Evolutionary conservation across 345 rosid genomes (phyloP), one percentile per base, ranked within the genome.

Genomic region (Brassica juncea): DNA sequence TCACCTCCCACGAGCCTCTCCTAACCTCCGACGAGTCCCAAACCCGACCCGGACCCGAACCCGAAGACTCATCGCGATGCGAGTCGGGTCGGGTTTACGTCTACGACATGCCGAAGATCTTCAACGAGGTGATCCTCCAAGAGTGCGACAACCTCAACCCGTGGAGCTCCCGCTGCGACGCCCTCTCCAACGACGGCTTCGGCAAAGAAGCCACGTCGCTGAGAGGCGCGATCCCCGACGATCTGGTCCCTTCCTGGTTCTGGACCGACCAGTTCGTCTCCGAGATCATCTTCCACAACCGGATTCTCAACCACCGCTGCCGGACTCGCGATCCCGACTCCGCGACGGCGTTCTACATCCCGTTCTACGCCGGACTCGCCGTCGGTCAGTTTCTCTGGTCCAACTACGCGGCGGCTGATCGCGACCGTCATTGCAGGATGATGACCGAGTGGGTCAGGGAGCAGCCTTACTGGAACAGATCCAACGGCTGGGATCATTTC

Each of bases 401-500:
- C 0, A 82, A 87, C 68, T 87, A 79, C 64, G 85, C 82, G 15
- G 83, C 93, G n/a, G 66, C 60, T 16, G 92, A 89, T 62, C 96
- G 98, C 9, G 99, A 96, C 78, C 77, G 80, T 23, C 90, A 87
- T 76, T 96, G 99, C 82, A 82, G 74, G 72, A 71, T 71, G 88
- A 88, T 91, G 90, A 67, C 88, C 39, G 75, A 66, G 54, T 93
- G 97, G 98, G 79, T 93, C n/a, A 81, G 75, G 5, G 81, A 81
- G 65, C 99, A 96, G 32, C 89, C 85, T 14, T 82, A 85, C 28
- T 96, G 84, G 88, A 84, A 72, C 61, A 82, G 73, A 84, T 93
- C 98, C 2, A 72, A 84, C 77, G 99, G 98, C 6, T 91, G 99
- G 99, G 87, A 96, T 89, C 99, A 96, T 71, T 96, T 93, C 77